These are phyloP conservation scores for Jamesozyma gamospora DNA, from an alignment of 805 yeast genomes.

Conservation along the genomic window DNA sequence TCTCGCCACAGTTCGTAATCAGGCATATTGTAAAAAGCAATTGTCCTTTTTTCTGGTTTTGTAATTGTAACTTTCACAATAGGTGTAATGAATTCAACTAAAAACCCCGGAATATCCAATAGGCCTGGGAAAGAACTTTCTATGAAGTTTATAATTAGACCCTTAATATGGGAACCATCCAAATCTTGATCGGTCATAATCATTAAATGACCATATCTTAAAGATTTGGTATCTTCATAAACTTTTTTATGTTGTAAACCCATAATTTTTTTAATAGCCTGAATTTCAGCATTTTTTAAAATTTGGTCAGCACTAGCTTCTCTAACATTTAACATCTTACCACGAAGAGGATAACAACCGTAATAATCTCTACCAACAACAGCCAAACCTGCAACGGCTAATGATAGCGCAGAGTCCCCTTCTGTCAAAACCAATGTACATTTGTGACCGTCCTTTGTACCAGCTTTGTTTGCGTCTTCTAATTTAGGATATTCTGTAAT, in stretches of 20 bases:
- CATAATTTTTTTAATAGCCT: conserved; percentile 88
- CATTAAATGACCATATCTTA: conserved; percentile 95
- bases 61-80: conserved; percentile 81
- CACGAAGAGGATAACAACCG: conserved; percentile 92
- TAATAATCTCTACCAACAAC: conserved; percentile 93
- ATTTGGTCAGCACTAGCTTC: conserved; percentile 97
- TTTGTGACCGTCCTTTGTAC: conserved; percentile 82
- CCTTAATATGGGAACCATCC: conserved; percentile 97
- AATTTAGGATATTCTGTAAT: conserved; percentile 82
- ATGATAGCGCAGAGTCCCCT: conserved; percentile 90
- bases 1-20: conserved; percentile 93
- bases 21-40: conserved; percentile 88
- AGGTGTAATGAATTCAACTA: conserved; percentile 91
- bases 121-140: conserved; percentile 93
- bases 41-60: conserved; percentile 46
- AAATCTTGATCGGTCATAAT: conserved; percentile 99
- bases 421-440: conserved; percentile 92
- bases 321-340: conserved; percentile 89
- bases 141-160: conserved; percentile 82
- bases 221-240: conserved; percentile 60
- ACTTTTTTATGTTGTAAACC: conserved; percentile 88
- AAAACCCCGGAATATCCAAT: conserved; percentile 79
- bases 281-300: conserved; percentile 85
- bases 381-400: conserved; percentile 87
- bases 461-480: conserved; percentile 94